These are phyloP conservation scores for Parachaetomium inaequale DNA, from an alignment of 495 filamentous ascomycete species.

Conservation along the genomic window DNA sequence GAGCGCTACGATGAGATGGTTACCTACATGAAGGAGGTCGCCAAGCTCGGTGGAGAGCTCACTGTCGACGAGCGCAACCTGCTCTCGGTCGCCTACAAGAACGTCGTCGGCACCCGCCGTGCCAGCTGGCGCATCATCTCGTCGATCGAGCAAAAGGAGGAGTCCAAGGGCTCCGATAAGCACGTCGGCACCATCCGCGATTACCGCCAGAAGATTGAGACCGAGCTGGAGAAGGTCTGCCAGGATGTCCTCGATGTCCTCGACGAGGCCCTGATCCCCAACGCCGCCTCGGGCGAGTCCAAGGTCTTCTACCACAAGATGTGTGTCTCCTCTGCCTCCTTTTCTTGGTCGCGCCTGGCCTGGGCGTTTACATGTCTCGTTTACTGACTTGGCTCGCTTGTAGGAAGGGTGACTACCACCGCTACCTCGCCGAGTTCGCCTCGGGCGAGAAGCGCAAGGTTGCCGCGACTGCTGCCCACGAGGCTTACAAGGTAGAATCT, in stretches of 20 bases:
- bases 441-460: constrained; percentile 98
- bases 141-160: constrained; percentile 99
- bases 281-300: constrained; percentile 96
- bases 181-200: constrained; percentile 94
- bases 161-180: constrained; percentile 97
- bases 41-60: constrained; percentile 96
- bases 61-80: constrained; percentile 99
- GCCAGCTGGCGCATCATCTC: constrained; percentile 99
- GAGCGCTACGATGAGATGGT: constrained; percentile 99
- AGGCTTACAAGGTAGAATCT: constrained; percentile 87
- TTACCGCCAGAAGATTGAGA: constrained; percentile 99
- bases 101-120: constrained; percentile 97
- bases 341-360: neutral
- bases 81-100: constrained; percentile 99
- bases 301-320: constrained; percentile 99
- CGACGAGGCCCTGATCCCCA: constrained; percentile 92
- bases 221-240: constrained; percentile 96
- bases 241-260: constrained; percentile 97
- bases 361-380: neutral
- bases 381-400: constrained; percentile 14
- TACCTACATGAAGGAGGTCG: constrained; percentile 99
- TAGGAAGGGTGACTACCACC: constrained; percentile 99
- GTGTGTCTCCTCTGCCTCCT: constrained; percentile 52
- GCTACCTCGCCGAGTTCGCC: constrained; percentile 98
- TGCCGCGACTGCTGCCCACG: constrained; percentile 92